Percentiles rank a stretch among this genome's conserved stretches.
Evolutionary conservation across 2,329 filamentous ascomycete species (phyloP).

Genomic region (Lachnellula hyalina): DNA sequence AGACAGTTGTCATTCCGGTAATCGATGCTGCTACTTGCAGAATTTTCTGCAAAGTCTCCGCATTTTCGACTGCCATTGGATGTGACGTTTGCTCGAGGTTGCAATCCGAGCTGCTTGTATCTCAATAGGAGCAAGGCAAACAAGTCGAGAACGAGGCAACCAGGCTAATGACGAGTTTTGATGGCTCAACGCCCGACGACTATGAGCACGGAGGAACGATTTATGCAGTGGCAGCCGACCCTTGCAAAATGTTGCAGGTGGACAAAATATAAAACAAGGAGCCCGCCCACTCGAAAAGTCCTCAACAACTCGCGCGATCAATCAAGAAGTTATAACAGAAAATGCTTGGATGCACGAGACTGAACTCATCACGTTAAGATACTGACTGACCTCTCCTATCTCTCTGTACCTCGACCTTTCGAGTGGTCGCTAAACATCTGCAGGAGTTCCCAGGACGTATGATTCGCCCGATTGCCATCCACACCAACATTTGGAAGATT

Average conservation of each 20-base stretch:
- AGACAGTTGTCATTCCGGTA: conserved; percentile 4
- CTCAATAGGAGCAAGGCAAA: conserved; percentile 14
- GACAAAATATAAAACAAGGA: conserved; percentile 18
- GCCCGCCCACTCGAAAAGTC: conserved; percentile 9
- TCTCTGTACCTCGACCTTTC: conserved; percentile 15
- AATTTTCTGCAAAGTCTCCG: conserved; percentile 7
- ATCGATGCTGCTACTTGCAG: conserved; percentile 15
- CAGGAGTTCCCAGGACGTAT: conserved; percentile 14
- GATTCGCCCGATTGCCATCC: conserved; percentile 20
- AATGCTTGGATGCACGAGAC: background rate
- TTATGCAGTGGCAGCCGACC: conserved; percentile 17
- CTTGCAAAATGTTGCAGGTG: conserved; percentile 10
- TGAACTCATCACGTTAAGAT: background rate
- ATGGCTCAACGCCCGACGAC: conserved; percentile 11
- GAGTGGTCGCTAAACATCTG: conserved; percentile 23
- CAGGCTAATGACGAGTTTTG: conserved; percentile 13
- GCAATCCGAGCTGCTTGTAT: conserved; percentile 7
- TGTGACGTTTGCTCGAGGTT: background rate
- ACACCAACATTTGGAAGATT: conserved; percentile 10
- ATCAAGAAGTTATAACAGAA: background rate
- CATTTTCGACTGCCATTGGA: conserved; percentile 6
- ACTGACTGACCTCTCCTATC: background rate
- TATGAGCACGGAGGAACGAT: background rate
- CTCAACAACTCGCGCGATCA: background rate
- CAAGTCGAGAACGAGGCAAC: conserved; percentile 21